A percentile compares a stretch with the other conserved stretches of the same genome.
Conservation (phyloP, 2,329 filamentous ascomycete species). For the Fusarium tjaetaba region DNA sequence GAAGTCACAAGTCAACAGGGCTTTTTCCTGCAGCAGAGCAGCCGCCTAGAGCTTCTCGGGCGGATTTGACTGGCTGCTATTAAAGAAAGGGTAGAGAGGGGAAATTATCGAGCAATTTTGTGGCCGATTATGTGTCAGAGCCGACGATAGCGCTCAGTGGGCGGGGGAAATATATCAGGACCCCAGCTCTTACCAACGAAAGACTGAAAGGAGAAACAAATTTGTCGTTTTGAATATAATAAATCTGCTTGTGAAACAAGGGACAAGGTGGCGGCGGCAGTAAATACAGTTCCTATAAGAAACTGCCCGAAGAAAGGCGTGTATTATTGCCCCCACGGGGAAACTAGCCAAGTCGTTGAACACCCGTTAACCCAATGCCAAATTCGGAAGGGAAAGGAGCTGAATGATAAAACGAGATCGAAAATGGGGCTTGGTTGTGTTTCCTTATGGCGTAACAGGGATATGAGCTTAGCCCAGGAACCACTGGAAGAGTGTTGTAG, state of each 20-base stretch:
- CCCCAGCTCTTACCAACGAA: neutral
- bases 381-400: slow-evolving; percentile 15
- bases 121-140: slow-evolving; percentile 30
- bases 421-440: slow-evolving; percentile 14
- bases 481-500: slow-evolving; percentile 2
- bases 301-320: slow-evolving; percentile 13
- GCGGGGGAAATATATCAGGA: slow-evolving; percentile 10
- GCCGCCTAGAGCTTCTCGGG: slow-evolving; percentile 16
- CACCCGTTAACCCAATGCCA: slow-evolving; percentile 12
- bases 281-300: slow-evolving; percentile 22
- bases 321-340: slow-evolving; percentile 4
- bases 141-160: slow-evolving; percentile 15
- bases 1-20: slow-evolving; percentile 28
- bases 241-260: neutral
- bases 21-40: slow-evolving; percentile 15
- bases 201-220: neutral
- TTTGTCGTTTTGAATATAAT: neutral
- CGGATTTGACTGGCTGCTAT: slow-evolving; percentile 18
- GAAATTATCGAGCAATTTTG: slow-evolving; percentile 26
- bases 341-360: slow-evolving; percentile 4
- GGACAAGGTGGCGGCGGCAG: slow-evolving; percentile 3
- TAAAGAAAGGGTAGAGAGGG: slow-evolving; percentile 13
- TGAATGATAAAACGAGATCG: slow-evolving; percentile 17
- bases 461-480: slow-evolving; percentile 30
- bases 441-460: slow-evolving; percentile 37